These are phyloP conservation scores for Termitomyces sp. DNA, from an alignment of 768 basidiomycete genomes.

Conservation along the genomic window DNA sequence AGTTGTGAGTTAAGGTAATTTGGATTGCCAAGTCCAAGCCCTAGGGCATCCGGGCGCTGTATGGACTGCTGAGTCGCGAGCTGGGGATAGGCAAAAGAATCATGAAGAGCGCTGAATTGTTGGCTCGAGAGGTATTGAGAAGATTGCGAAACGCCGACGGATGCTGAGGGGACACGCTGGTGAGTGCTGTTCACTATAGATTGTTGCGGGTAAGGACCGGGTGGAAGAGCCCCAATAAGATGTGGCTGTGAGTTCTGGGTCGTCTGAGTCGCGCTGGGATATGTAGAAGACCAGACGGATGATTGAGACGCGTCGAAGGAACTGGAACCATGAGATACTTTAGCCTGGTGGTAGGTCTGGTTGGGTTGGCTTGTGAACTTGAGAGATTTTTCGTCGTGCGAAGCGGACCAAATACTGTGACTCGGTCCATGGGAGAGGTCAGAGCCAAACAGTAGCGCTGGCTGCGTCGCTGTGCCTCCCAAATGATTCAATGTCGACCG, in stretches of 20 bases:
- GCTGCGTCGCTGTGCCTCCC: conserved; percentile 33
- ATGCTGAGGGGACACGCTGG: conserved; percentile 27
- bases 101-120: conserved; percentile 19
- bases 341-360: conserved; percentile 28
- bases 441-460: conserved; percentile 52
- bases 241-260: conserved; percentile 31
- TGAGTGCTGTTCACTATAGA: conserved; percentile 17
- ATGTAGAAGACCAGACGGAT: conserved; percentile 35
- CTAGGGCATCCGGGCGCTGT: conserved; percentile 21
- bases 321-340: conserved; percentile 21
- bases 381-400: conserved; percentile 44
- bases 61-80: conserved; percentile 20
- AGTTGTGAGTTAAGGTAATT: conserved; percentile 17
- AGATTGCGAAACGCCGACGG: conserved; percentile 19
- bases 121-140: conserved; percentile 23
- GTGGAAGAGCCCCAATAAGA: conserved; percentile 17
- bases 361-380: conserved; percentile 32
- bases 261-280: conserved; percentile 24
- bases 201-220: conserved; percentile 15
- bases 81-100: conserved; percentile 26
- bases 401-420: conserved; percentile 68
- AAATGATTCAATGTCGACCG: conserved; percentile 19
- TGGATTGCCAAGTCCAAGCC: conserved; percentile 13
- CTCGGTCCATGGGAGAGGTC: conserved; percentile 39
- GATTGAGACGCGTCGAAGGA: conserved; percentile 30